Evolutionary conservation across 345 rosid species (phyloP).

Genomic region (Dovyalis caffra): DNA sequence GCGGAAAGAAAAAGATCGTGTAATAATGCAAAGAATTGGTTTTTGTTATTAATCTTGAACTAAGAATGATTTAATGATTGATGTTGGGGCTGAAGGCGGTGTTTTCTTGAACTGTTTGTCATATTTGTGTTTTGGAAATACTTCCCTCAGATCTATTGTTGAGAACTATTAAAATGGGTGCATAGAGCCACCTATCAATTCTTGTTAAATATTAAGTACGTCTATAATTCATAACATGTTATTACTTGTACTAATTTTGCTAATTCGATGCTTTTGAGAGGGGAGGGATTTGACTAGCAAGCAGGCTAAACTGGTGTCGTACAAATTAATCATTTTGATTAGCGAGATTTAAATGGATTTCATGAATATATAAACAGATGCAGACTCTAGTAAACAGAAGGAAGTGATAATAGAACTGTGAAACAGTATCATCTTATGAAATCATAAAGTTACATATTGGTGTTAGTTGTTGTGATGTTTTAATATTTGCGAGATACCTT

Average conservation of each 20-base stretch:
- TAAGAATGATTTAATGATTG: no score
- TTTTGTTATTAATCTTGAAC: no score
- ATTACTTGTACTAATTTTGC: background rate
- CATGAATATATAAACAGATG: background rate
- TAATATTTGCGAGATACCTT: background rate
- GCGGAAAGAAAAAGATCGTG: background rate
- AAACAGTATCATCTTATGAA: background rate
- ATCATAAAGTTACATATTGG: background rate
- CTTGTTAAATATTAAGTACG: no score
- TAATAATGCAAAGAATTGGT: no score
- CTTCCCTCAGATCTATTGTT: no score
- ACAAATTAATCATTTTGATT: no score
- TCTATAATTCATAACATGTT: background rate
- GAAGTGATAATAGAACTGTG: background rate
- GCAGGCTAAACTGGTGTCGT: background rate
- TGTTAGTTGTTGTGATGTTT: background rate
- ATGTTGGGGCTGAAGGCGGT: no score
- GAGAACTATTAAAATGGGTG: no score
- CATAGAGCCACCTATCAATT: no score
- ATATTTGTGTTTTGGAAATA: no score
- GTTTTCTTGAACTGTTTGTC: no score
- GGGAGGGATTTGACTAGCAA: background rate
- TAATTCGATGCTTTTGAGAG: background rate
- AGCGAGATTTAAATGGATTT: background rate
- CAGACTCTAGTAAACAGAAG: background rate